Evolutionary conservation across 345 rosid genomes (phyloP).

Genomic region (Limnanthes douglasii): DNA sequence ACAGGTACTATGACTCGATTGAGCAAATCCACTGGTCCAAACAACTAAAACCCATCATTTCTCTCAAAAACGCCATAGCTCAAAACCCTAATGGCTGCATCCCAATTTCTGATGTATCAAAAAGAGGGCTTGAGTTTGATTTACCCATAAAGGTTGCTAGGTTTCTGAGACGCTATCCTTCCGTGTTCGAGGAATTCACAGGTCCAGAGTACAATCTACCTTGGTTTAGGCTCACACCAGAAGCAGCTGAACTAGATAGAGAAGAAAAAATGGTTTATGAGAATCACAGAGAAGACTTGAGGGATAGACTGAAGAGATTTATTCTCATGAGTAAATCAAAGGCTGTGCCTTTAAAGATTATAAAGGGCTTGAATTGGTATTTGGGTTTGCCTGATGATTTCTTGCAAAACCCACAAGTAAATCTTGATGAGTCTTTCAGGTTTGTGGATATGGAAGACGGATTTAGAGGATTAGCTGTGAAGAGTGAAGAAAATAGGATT

Average conservation of each 20-base stretch:
- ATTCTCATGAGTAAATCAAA: slow-evolving; percentile 55
- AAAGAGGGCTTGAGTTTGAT: slow-evolving; percentile 49
- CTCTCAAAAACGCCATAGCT: slow-evolving; percentile 48
- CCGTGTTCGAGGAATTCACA: slow-evolving; percentile 61
- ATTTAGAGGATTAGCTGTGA: slow-evolving; percentile 43
- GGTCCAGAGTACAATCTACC: slow-evolving; percentile 65
- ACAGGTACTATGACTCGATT: slow-evolving; percentile 46
- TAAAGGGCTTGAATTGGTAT: slow-evolving; percentile 79
- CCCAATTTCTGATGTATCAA: slow-evolving; percentile 65
- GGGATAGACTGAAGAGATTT: slow-evolving; percentile 43
- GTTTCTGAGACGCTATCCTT: slow-evolving; percentile 58
- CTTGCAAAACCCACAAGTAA: slow-evolving; percentile 18
- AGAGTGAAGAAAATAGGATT: slow-evolving; percentile 15
- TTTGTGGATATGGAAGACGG: slow-evolving; percentile 68
- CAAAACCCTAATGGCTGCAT: slow-evolving; percentile 36
- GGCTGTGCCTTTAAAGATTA: slow-evolving; percentile 58
- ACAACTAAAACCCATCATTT: slow-evolving; percentile 47
- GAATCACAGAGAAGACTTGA: slow-evolving; percentile 33
- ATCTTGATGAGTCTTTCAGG: slow-evolving; percentile 33
- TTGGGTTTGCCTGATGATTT: slow-evolving; percentile 63
- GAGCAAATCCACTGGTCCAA: slow-evolving; percentile 52
- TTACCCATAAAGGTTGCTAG: slow-evolving; percentile 53
- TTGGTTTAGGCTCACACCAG: slow-evolving; percentile 76
- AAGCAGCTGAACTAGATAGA: slow-evolving; percentile 46
- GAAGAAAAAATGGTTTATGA: slow-evolving; percentile 34